Base-by-base conservation (phyloP, 352 stramenopile species). In the Phytophthora chlamydospora region DNA sequence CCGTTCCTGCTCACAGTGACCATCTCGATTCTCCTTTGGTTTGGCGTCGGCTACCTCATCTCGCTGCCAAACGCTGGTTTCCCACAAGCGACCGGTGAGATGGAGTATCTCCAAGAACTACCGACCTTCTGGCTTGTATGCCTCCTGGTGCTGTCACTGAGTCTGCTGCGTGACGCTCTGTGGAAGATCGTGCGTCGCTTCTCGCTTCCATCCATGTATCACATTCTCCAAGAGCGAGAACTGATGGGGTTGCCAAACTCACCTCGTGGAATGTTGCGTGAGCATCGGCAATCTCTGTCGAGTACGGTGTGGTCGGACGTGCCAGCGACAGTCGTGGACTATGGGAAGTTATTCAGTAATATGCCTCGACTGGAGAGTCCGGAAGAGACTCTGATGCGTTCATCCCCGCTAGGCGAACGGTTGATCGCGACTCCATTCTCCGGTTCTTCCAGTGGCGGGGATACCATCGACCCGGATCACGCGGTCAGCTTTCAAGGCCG, bases 171-270 rank as follows among this genome's bases (percentile, higher is more conserved):
- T 31, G 84, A 93, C 42, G 36, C 71, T 31, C 63, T 93, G 10
- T 93, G 84, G 84, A 93, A 93, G 56, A 68, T 89, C 45, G 43
- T 93, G 35, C 81, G 81, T 13, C 84, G 84, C 5, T 62, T 90
- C 43, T 71, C 62, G 21, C 80, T 80, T 10, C 84, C 84, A 4
- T 89, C 81, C 11, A 81, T 82, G 36, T 91, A 93, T 41, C 84
- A 93, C 45, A 93, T 93, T 48, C 44, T 93, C 3, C 84, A 93
- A 44, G 84, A 93, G 44, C 84, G 84, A 1, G 84, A 93, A 38
- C 73, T 80, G 48, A 70, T 93, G 46, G 71, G 64, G 9, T 62
- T 91, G 29, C 72, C 74, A 3, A 91, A 84, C 38, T 89, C 81
- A 5, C 81, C 81, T 13, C 73, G 74, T 27, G 73, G 78, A 44